Conservation (phyloP, 2,329 filamentous ascomycete genomes). For the Botryotinia calthae region DNA sequence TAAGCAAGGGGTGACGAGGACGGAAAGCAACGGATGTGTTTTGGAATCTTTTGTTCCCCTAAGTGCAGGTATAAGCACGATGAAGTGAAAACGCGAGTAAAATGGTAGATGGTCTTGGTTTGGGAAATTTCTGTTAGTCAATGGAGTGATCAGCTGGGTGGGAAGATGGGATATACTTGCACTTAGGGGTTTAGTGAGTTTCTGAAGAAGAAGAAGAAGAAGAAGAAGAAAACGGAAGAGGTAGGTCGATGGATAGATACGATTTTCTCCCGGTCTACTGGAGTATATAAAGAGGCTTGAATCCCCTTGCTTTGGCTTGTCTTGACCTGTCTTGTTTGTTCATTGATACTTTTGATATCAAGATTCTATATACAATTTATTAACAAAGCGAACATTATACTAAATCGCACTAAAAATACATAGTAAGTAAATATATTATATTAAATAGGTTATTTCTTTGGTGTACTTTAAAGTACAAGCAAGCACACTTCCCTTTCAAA, state of each 20-base stretch:
- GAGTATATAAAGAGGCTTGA: not conserved
- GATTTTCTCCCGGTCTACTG: not conserved
- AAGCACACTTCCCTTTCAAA: not conserved
- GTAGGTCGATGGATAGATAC: not conserved
- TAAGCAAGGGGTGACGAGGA: slow-evolving; percentile 15
- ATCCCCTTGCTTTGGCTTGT: not conserved
- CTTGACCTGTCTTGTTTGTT: not conserved
- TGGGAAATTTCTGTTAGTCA: slow-evolving; percentile 4
- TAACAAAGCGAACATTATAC: not conserved
- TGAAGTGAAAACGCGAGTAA: not conserved
- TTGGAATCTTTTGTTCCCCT: slow-evolving; percentile 13
- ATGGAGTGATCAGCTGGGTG: slow-evolving; percentile 5
- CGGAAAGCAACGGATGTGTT: slow-evolving; percentile 6
- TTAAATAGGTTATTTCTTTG: not conserved
- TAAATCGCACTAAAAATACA: not conserved
- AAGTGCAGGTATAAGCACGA: slow-evolving; percentile 14
- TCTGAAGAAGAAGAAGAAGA: not conserved
- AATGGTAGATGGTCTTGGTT: not conserved
- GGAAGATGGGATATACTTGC: slow-evolving; percentile 20
- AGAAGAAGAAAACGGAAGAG: too few relatives aligned
- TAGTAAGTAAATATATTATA: not conserved
- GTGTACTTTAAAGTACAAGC: not conserved
- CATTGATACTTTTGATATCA: not conserved
- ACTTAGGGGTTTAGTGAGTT: slow-evolving; percentile 25
- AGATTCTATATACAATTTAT: not conserved